Base-by-base conservation (phyloP, 768 basidiomycete genomes). In the Suillus occidentalis region DNA sequence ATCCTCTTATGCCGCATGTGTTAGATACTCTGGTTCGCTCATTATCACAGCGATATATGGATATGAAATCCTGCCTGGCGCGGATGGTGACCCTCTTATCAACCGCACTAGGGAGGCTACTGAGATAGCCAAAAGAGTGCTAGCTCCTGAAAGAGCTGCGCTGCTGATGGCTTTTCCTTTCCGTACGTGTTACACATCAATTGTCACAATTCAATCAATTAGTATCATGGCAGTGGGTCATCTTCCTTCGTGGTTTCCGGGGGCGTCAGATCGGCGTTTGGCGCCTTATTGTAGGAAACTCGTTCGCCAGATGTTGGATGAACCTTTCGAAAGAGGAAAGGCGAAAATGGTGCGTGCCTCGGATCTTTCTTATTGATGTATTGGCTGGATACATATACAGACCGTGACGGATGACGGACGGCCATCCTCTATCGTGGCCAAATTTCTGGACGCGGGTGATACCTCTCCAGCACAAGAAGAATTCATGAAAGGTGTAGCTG, bases 321-420 rank as follows among this genome's bases (percentile, higher is more conserved):
- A 31, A 59, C 76, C 78, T 6, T 74, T 69, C 52, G 57, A 67
- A 1, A 66, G 61, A 52, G 71, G 70, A 3, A 73, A 75, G 65
- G 25, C 61, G 37, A 63, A 71, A 40, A 70, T 78, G 68, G 77
- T 75, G 39, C 6, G 62, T 63, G 8, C 6, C 6, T 22, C 36
- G 36, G n/a, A 6, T 37, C n/a, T 22, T 37, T 37, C 31, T 34
- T 20, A 22, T 22, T n/a, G 55, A 16, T 18, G 4, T 37, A 37
- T 13, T 4, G 36, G 22, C 36, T 56, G 36, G n/a, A 37, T 12
- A 5, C n/a, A 37, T 2, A 14, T n/a, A 50, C 14, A 56, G 55
- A 16, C n/a, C n/a, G n/a, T n/a, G 55, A 16, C 20, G 36, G n/a
- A 13, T 34, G n/a, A 7, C 8, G n/a, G n/a, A 22, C 55, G 36